A percentile compares a stretch with the other conserved stretches of the same genome.
These are phyloP conservation scores for Trichoderma aggressivum DNA, from an alignment of 2,329 filamentous ascomycete species.

Conservation along the genomic window DNA sequence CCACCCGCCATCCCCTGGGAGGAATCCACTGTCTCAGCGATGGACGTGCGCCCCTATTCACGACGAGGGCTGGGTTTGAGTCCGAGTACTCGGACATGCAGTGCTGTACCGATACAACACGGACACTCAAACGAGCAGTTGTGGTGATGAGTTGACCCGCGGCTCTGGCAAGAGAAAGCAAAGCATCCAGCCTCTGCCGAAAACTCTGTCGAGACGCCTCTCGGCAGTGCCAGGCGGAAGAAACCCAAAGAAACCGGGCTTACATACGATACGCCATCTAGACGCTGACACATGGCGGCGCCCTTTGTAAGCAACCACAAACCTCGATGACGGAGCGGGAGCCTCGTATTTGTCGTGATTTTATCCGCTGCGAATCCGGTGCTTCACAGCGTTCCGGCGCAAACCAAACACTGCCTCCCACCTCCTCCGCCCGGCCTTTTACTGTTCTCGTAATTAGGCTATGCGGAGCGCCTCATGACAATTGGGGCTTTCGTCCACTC, in stretches of 20 bases:
- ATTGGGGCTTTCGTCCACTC: constrained; percentile 1
- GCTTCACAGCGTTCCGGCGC: background rate
- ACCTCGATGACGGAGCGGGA: constrained; percentile 3
- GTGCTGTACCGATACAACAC: background rate
- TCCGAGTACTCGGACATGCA: background rate
- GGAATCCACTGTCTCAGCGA: constrained; percentile 17
- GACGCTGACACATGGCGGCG: constrained; percentile 6
- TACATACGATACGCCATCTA: background rate
- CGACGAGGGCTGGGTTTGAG: background rate
- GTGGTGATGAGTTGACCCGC: background rate
- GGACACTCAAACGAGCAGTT: background rate
- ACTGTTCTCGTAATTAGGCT: constrained; percentile 4
- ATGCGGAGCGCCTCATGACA: constrained; percentile 8
- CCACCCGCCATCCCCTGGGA: constrained; percentile 11
- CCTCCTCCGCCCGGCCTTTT: background rate
- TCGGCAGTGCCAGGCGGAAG: constrained; percentile 2
- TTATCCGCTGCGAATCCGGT: constrained; percentile 10
- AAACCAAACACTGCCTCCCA: constrained; percentile 5
- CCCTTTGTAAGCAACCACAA: constrained; percentile 11
- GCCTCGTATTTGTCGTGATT: constrained; percentile 5
- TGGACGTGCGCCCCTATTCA: constrained; percentile 9
- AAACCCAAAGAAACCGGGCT: background rate
- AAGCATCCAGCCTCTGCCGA: constrained; percentile 10
- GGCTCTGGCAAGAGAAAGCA: background rate
- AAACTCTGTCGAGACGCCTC: background rate